Evolutionary conservation across 345 rosid species (phyloP), one percentile per base, ranked within the genome.

Genomic region (Erysimum cheiranthoides): DNA sequence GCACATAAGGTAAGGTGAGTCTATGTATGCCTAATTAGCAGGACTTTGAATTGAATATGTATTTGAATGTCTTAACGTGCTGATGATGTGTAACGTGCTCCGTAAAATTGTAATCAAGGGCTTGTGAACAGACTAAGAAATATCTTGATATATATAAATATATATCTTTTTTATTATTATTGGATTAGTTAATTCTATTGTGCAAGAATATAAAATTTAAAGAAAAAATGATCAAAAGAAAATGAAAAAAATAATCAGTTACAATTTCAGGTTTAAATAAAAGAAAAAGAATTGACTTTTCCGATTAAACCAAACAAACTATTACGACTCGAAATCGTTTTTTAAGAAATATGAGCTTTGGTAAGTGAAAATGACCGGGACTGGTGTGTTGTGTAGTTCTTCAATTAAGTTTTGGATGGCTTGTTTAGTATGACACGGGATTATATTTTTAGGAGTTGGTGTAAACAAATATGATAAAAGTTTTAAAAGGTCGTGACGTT

Each of bases 351-450:
- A 38, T 18, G 47, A 36, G 8, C 47, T 18, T 60, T 60, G 47
- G 65, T 60, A 3, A 18, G n/a, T 38, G 65, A 60, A 18, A 60
- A 11, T 21, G 32, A 18, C 32, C 47, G 31, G 17, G 11, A 4
- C 50, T 61, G 35, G 50, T 61, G 35, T 61, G 50, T 13, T 6
- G 5, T 30, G 60, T 13, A 54, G 10, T 2, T 30, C 28, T 30
- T 13, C 36, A 28, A n/a, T n/a, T n/a, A n/a, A 30, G 3, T 21
- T 21, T 50, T 51, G 14, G 3, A 17, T 40, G 25, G 13, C 50
- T 61, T 61, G 47, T 61, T 40, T 25, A 7, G 50, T 25, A 39
- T 61, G 34, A 61, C 49, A 61, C 50, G 49, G 31, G 12, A 61
- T 39, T 39, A 25, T 39, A 4, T 25, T 6, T 62, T 8, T 9